phyloP scores from a whole-genome alignment of 2,329 filamentous ascomycete species.

The Aspergillus novofumigatus region DNA sequence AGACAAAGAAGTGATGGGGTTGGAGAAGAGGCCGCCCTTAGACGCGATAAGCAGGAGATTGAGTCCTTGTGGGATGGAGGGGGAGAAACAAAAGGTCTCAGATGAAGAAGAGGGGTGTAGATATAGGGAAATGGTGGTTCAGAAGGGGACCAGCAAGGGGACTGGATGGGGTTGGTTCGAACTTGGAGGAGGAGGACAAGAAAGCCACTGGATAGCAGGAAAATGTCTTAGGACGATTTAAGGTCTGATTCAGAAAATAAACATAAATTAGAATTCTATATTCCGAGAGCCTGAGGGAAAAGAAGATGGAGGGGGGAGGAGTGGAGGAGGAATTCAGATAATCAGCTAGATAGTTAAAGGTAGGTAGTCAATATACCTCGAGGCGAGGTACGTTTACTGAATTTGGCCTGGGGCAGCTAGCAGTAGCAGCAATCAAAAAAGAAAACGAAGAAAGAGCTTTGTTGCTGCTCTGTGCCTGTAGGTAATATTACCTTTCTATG shows the following conservation, averaged over 20 bases:
- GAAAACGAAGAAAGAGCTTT: background rate
- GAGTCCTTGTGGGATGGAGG: conserved; percentile 1
- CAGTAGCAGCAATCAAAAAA: background rate
- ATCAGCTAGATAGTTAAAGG: background rate
- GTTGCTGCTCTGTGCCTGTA: background rate
- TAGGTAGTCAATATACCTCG: background rate
- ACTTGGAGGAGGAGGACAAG: conserved; percentile 10
- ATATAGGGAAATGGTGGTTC: conserved; percentile 13
- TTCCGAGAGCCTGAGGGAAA: background rate
- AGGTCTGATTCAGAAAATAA: background rate
- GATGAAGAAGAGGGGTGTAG: conserved; percentile 17
- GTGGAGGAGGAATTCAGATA: background rate
- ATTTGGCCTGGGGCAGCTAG: background rate
- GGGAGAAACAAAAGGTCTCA: conserved; percentile 13
- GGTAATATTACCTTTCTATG: conserved; percentile 1
- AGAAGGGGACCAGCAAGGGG: conserved; percentile 17
- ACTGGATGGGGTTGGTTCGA: conserved; percentile 9
- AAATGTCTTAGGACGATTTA: conserved; percentile 18
- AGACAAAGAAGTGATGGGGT: conserved; percentile 1
- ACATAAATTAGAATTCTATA: background rate
- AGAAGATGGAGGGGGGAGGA: background rate
- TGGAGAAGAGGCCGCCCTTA: conserved; percentile 12
- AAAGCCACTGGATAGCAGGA: background rate
- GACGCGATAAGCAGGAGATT: conserved; percentile 12
- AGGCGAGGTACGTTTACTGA: background rate